Base-by-base conservation (phyloP, 2,329 filamentous ascomycete species). In the Ceratocystis cacaofunesta region DNA sequence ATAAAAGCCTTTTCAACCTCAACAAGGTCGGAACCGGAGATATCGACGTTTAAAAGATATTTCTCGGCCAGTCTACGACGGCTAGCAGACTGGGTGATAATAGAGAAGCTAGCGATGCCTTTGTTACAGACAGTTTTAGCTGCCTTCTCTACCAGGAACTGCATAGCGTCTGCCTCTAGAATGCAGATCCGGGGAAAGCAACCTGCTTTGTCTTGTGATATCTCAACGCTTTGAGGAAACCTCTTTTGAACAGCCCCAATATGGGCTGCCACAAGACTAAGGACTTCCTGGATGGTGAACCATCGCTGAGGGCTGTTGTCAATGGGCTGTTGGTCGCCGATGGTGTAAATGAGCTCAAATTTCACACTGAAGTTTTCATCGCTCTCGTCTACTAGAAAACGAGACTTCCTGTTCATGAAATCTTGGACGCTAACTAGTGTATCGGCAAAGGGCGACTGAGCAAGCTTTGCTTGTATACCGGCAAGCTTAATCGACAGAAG, bases 371-470 rank as follows among this genome's bases (percentile, higher is more conserved):
- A 81, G 64, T 82, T 83, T 66, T 87, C 83, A 61, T 88, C 85
- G 50, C 81, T 84, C 71, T 88, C 84, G 66, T 88, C 85, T 0
- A 88, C 75, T 1, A 88, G 76, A 67, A 86, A 84, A 0, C 83
- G 74, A 0, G 78, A 76, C 1, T 72, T 67, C 0, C 62, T 15
- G 32, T 80, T 72, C 1, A 86, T 74, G 68, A 77, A 80, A 0
- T 73, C 30, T n/a, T 83, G 78, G 0, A 73, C 76, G 0, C 71
- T 19, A 0, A 80, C 67, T 15, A 84, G 70, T 7, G 22, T 22
- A 55, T 55, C 12, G 5, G n/a, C 22, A 8, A 10, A 28, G 0
- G 67, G 58, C 0, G 67, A 60, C 3, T n/a, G 12, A 5, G 66
- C 61, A 50, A 67, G 32, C 2, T 76, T 62, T 0, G 10, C 22